phyloP scores from a whole-genome alignment of 1,284 basidiomycete genomes.

The Trichosporon sp. region DNA sequence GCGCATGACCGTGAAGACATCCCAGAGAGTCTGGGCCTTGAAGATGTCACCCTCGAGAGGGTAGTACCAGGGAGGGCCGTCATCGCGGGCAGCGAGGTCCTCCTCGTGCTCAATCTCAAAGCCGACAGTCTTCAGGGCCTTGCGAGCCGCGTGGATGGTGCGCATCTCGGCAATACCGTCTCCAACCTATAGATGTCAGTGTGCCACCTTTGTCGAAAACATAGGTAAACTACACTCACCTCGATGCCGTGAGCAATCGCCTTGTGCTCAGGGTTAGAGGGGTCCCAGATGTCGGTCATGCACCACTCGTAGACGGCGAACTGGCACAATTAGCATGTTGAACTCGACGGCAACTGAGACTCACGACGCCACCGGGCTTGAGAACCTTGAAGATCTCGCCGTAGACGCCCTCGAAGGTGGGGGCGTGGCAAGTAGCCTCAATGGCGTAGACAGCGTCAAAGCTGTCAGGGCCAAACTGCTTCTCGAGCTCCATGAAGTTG shows the following conservation, averaged over 20 bases:
- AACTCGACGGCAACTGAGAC: slow-evolving; percentile 41
- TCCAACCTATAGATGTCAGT: slow-evolving; percentile 60
- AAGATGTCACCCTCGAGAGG: slow-evolving; percentile 86
- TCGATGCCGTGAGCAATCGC: slow-evolving; percentile 84
- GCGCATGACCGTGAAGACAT: slow-evolving; percentile 76
- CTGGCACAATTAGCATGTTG: slow-evolving; percentile 49
- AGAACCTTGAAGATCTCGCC: slow-evolving; percentile 88
- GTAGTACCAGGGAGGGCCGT: slow-evolving; percentile 89
- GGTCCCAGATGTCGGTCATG: slow-evolving; percentile 94
- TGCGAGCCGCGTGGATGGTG: slow-evolving; percentile 62
- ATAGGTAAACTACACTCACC: slow-evolving; percentile 28
- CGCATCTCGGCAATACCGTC: slow-evolving; percentile 99
- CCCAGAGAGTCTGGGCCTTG: slow-evolving; percentile 92
- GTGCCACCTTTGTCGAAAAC: not conserved
- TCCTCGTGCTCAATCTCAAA: slow-evolving; percentile 88
- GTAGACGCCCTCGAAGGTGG: slow-evolving; percentile 92
- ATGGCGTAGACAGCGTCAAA: slow-evolving; percentile 99
- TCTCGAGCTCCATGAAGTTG: slow-evolving; percentile 91
- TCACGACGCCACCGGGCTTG: slow-evolving; percentile 90
- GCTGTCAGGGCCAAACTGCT: slow-evolving; percentile 86
- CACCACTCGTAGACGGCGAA: slow-evolving; percentile 99
- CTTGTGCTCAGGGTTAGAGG: slow-evolving; percentile 81
- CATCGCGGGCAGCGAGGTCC: slow-evolving; percentile 75
- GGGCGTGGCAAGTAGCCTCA: slow-evolving; percentile 95
- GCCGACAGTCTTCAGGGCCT: slow-evolving; percentile 77